A percentile compares a stretch with the other conserved stretches of the same genome.
These are phyloP conservation scores for Trichoderma citrinoviride DNA, from an alignment of 2,329 filamentous ascomycete genomes.

Conservation along the genomic window DNA sequence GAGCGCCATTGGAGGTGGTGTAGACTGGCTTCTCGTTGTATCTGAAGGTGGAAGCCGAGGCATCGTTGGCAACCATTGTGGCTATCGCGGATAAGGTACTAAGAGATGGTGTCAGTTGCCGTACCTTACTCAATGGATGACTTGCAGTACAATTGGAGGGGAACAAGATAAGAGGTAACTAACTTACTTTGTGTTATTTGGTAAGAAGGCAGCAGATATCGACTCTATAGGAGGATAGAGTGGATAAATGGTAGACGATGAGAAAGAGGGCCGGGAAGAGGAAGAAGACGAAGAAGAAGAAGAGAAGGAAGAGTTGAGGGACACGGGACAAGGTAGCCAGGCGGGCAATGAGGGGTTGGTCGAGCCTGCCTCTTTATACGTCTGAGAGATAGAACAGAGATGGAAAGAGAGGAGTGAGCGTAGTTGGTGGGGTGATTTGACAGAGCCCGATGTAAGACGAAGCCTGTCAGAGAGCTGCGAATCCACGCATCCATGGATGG, in stretches of 20 bases:
- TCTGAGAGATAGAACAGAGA: too few relatives aligned
- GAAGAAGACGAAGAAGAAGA: not conserved
- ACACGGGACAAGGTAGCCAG: not conserved
- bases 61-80: slow-evolving; percentile 45
- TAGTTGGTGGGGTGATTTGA: slow-evolving; percentile 4
- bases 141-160: not conserved
- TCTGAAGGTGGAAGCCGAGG: slow-evolving; percentile 46
- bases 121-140: not conserved
- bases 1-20: slow-evolving; percentile 59
- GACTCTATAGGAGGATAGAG: not conserved
- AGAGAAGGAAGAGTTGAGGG: not conserved
- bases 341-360: not conserved
- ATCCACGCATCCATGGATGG: not conserved
- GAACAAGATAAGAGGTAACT: not conserved
- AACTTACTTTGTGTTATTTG: not conserved
- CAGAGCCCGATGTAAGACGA: slow-evolving; percentile 9
- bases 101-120: not conserved
- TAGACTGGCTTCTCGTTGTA: slow-evolving; percentile 59
- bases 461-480: not conserved
- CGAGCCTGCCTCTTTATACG: slow-evolving; percentile 4
- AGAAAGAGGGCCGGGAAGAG: not conserved
- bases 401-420: not conserved
- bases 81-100: not conserved
- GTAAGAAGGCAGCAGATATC: not conserved
- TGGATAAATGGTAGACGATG: not conserved